Conservation (phyloP, 2,329 filamentous ascomycete species). For the Cryphonectria japonica region DNA sequence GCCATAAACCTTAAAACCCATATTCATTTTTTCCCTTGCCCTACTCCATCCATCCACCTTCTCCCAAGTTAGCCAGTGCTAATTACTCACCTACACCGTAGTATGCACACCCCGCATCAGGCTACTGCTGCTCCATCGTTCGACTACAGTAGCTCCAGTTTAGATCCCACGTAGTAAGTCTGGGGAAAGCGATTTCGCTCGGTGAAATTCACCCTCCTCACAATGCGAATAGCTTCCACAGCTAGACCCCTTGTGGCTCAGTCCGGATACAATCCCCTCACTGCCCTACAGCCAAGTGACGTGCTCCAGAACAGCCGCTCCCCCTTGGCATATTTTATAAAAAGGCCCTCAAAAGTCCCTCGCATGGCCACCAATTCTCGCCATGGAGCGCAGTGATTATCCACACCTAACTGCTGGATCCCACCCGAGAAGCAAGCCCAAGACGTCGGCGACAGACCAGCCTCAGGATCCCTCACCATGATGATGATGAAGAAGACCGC, state of each 20-base stretch:
- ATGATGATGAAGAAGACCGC: constrained; percentile 10
- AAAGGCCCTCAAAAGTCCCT: no score
- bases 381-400: neutral
- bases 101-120: neutral
- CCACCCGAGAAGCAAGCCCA: neutral
- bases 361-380: neutral
- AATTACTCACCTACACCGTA: neutral
- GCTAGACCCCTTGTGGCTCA: neutral
- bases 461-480: neutral
- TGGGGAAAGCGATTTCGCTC: neutral
- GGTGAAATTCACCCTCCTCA: neutral
- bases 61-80: neutral
- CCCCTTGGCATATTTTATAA: neutral
- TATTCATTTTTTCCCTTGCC: neutral
- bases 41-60: neutral
- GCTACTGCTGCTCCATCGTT: neutral
- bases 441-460: neutral
- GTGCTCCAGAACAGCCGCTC: neutral
- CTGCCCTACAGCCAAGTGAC: neutral
- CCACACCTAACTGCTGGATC: neutral
- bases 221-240: neutral
- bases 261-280: neutral
- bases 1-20: neutral
- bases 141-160: neutral
- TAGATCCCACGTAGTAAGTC: neutral